Base-by-base conservation (phyloP, 306 rosid genomes). In the Trichosanthes cucumerina region DNA sequence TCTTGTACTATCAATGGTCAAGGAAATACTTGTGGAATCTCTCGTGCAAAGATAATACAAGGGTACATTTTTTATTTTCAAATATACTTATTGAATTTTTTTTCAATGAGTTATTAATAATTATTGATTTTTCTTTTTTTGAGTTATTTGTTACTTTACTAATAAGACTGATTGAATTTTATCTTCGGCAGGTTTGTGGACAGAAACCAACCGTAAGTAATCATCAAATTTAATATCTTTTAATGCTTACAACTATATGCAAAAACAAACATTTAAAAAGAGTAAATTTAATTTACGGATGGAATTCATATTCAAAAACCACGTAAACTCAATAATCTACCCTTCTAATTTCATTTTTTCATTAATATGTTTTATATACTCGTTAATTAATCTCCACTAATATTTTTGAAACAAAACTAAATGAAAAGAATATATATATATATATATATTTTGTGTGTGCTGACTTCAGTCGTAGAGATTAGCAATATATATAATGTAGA, bases 241-340 rank as follows among this genome's bases (percentile, higher is more conserved):
- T 52, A 0, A 14, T 52, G 4, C 23, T 36, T 36, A 36, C 39
- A 36, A 28, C 33, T 28, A 28, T 28, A 28, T 28, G 1, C 2
- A 2, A 28, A 28, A 28, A 28, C 33, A 28, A 28, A 28, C 2
- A 28, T 28, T 28, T 28, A 28, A 28, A 1, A 1, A 28, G 33
- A 28, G 33, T 28, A 28, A 28, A 2, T 28, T 28, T 28, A 28
- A 28, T 28, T 2, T 28, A 77, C 79, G 0, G 79, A 77, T 24
- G 79, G 79, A 23, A 77, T 77, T 77, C 79, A 77, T 59, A 58
- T 77, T 6, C 79, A 77, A 38, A 3, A 58, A 77, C 23, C 79
- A 77, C 3, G 79, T 77, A 56, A 74, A 52, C 4, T 58, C 24
- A 12, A 38, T 7, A 9, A 19, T 14, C 50, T 24, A 23, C 9